phyloP scores from a whole-genome alignment of 192 early-diverging fungal species.

The Lunasporangiospora selenospora region DNA sequence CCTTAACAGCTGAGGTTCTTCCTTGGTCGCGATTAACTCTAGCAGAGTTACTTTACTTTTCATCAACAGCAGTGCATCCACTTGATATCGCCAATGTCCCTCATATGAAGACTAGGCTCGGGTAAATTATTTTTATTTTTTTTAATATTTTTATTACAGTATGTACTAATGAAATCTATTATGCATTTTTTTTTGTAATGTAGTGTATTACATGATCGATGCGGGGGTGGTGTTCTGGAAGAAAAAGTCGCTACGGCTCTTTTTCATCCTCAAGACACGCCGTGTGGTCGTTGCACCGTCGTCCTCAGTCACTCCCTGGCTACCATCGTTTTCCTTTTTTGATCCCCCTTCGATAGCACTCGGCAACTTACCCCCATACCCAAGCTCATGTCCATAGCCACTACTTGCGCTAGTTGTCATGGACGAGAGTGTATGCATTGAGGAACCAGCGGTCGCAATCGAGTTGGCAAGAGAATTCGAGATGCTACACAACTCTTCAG shows the following conservation, averaged over 20 bases:
- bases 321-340: neutral
- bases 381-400: neutral
- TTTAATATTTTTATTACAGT: too few relatives aligned
- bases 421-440: constrained; percentile 25
- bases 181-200: too few relatives aligned
- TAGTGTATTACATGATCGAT: constrained; percentile 39
- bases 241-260: constrained; percentile 46
- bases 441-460: constrained; percentile 8
- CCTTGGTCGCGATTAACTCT: too few relatives aligned
- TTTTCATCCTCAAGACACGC: constrained; percentile 18
- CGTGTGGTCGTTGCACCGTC: neutral
- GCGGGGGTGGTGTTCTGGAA: constrained; percentile 45
- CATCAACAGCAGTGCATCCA: too few relatives aligned
- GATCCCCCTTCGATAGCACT: neutral
- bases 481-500: constrained; percentile 28
- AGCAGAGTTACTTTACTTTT: too few relatives aligned
- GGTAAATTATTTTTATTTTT: too few relatives aligned
- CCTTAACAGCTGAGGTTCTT: too few relatives aligned
- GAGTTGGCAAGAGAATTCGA: constrained; percentile 6
- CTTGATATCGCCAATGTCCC: too few relatives aligned
- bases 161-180: too few relatives aligned
- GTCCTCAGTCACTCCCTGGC: neutral
- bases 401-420: neutral
- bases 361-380: too few relatives aligned
- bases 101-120: too few relatives aligned